phyloP scores from a whole-genome alignment of 1,139 yeast species.

The Yamadazyma oceani region DNA sequence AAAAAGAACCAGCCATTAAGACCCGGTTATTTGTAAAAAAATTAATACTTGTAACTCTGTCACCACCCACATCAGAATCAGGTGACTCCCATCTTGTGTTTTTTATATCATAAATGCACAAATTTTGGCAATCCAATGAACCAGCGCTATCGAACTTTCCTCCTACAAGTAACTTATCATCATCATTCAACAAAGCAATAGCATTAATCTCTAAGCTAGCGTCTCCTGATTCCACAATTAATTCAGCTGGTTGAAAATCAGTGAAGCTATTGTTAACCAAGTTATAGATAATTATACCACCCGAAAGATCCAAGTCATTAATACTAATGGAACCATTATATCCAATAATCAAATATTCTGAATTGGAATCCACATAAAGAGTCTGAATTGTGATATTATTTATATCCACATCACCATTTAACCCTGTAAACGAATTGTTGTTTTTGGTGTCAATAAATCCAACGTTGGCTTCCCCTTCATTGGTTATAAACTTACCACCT shows the following conservation, averaged over 20 bases:
- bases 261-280: constrained; percentile 39
- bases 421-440: constrained; percentile 23
- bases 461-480: constrained; percentile 19
- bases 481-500: constrained; percentile 46
- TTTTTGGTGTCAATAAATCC: constrained; percentile 40
- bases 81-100: constrained; percentile 57
- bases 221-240: constrained; percentile 26
- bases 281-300: constrained; percentile 56
- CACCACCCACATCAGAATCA: constrained; percentile 39
- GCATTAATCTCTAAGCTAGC: constrained; percentile 44
- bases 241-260: constrained; percentile 48
- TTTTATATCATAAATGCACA: constrained; percentile 67
- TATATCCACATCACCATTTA: constrained; percentile 40
- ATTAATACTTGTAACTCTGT: constrained; percentile 54
- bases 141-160: constrained; percentile 72
- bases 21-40: constrained; percentile 52
- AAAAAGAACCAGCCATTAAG: constrained; percentile 54
- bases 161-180: constrained; percentile 62
- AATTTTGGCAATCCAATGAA: constrained; percentile 55
- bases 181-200: constrained; percentile 52
- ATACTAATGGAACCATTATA: constrained; percentile 46
- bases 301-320: constrained; percentile 21
- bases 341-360: constrained; percentile 48
- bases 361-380: constrained; percentile 39
- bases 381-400: constrained; percentile 36